Base-by-base conservation (phyloP, 345 rosid genomes). In the Linum usitatissimum region DNA sequence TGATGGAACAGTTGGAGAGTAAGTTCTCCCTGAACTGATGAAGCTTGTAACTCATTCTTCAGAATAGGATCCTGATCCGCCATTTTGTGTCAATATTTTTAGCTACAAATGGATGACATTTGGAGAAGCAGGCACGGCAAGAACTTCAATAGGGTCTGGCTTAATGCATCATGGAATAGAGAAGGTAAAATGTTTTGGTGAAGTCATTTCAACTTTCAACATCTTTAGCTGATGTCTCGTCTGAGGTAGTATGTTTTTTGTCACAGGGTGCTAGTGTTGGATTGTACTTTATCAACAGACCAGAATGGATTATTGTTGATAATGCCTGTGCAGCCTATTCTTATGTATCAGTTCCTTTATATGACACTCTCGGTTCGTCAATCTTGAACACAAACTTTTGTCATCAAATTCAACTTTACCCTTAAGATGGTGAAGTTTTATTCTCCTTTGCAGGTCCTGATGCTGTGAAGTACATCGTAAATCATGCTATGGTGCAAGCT, bases 1-100 rank as follows among this genome's bases (percentile, higher is more conserved):
- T 57, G 99, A 93, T 73, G 99, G 97, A 71, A 87, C 96, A 6
- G 84, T 90, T 71, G 99, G 99, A 75, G 99, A 80, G 99, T 93
- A 76, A 77, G 97, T 73, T 64, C n/a, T 55, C 59, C 49, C 18
- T 53, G 36, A 36, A 65, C 38, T 53, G 42, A 30, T 64, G 64
- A 30, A 60, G 62, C 56, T 71, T 63, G 51, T 12, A 5, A 39
- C 28, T 54, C 55, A 45, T 49, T 69, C 48, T 59, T 61, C 34
- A 61, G 59, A 0, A 55, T 3, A 21, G 28, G 70, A 62, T 6
- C 14, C 31, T 61, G 30, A 68, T 60, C 49, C 28, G 28, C 28
- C 21, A 36, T 62, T 30, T 68, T 42, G 45, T 20, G 63, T 60
- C 10, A 0, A 48, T 59, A 39, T 21, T 55, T 14, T 20, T 39